Percentiles rank a stretch among this genome's conserved stretches.
These are phyloP conservation scores for Glycyrrhiza uralensis DNA, from an alignment of 306 rosid species.

Conservation along the genomic window DNA sequence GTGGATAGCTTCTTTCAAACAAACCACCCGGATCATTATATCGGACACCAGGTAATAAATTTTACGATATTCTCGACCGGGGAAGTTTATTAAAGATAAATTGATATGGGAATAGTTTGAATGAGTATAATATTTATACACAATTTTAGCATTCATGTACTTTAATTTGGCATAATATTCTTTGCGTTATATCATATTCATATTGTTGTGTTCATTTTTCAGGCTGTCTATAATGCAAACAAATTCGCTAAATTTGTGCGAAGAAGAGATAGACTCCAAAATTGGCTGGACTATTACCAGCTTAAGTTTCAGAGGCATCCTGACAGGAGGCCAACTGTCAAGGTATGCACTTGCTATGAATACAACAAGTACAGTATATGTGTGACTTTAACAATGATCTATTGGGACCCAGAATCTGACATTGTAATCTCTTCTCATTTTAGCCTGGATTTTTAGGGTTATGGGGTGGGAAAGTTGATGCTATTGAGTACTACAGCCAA, in stretches of 20 bases:
- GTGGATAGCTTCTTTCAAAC: constrained; percentile 76
- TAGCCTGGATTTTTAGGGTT: constrained; percentile 71
- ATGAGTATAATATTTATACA: neutral
- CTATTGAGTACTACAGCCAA: constrained; percentile 74
- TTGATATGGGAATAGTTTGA: neutral
- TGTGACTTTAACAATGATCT: neutral
- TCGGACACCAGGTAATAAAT: constrained; percentile 84
- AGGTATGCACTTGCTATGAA: constrained; percentile 41
- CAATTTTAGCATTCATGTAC: neutral
- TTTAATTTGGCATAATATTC: neutral
- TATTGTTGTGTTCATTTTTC: constrained; percentile 23
- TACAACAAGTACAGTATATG: constrained; percentile 6
- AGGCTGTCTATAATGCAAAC: constrained; percentile 96
- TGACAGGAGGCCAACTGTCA: constrained; percentile 59
- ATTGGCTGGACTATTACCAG: constrained; percentile 91
- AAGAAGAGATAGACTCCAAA: constrained; percentile 71
- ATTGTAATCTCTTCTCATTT: constrained; percentile 21
- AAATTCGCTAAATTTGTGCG: constrained; percentile 66
- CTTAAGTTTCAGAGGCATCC: constrained; percentile 88
- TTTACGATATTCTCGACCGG: neutral
- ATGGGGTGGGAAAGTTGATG: constrained; percentile 67
- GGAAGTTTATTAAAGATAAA: neutral
- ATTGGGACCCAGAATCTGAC: constrained; percentile 18
- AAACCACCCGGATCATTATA: constrained; percentile 81
- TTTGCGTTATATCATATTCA: neutral